These are phyloP conservation scores for Annulohypoxylon stygium DNA, from an alignment of 495 filamentous ascomycete genomes.

Conservation along the genomic window DNA sequence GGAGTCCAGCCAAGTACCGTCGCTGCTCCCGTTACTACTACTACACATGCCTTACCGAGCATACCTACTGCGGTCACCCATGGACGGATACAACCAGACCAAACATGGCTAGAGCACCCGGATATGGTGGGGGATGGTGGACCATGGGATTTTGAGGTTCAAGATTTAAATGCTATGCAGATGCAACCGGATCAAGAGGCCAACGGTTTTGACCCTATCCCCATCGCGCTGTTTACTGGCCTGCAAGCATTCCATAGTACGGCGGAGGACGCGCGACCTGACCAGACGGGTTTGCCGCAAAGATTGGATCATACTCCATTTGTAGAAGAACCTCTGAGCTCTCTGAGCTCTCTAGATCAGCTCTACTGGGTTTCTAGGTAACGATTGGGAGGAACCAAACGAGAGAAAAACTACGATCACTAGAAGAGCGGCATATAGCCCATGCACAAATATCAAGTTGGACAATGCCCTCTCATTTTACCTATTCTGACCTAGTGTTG, in stretches of 20 bases:
- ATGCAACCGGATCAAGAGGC: constrained; percentile 12
- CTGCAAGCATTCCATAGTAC: constrained; percentile 11
- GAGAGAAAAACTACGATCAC: constrained; percentile 17
- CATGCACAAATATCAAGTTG: constrained; percentile 22
- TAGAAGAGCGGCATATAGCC: constrained; percentile 10
- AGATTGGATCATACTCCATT: constrained; percentile 16
- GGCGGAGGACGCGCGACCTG: constrained; percentile 14
- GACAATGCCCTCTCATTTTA: constrained; percentile 25
- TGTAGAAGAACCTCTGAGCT: constrained; percentile 1
- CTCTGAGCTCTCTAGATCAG: constrained; percentile 15
- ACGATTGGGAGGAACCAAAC: constrained; percentile 8
- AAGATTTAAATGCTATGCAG: constrained; percentile 20
- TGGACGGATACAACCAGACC: constrained; percentile 19
- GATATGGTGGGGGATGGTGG: constrained; percentile 17
- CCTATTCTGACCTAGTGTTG: constrained; percentile 4
- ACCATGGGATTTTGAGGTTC: constrained; percentile 18
- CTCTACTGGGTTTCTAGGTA: too few relatives aligned
- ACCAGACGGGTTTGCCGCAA: constrained; percentile 20
- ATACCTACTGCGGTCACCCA: constrained; percentile 17
- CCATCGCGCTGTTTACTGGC: constrained; percentile 19
- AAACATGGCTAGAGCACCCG: constrained; percentile 20
- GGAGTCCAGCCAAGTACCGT: constrained; percentile 8
- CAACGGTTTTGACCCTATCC: constrained; percentile 12
- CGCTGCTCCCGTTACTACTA: constrained; percentile 16
- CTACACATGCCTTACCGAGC: constrained; percentile 10